phyloP scores from a whole-genome alignment of 2,329 filamentous ascomycete species.

The Arthrocladium fulminans region DNA sequence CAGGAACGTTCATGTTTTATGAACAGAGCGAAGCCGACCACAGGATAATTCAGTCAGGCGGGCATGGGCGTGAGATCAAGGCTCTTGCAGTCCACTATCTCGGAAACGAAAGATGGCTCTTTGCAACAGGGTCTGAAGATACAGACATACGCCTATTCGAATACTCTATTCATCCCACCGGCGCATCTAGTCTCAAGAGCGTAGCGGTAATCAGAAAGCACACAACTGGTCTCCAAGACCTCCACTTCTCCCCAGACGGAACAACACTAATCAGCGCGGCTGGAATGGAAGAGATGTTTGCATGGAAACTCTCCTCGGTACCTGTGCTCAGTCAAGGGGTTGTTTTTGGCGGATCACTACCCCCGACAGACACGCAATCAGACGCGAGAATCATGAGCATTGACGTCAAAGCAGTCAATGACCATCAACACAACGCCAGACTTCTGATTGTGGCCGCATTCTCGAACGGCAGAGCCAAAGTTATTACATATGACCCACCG shows the following conservation, averaged over 20 bases:
- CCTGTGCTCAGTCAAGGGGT: slow-evolving; percentile 46
- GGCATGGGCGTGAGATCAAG: slow-evolving; percentile 82
- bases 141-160: slow-evolving; percentile 63
- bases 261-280: slow-evolving; percentile 73
- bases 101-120: slow-evolving; percentile 27
- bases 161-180: background rate
- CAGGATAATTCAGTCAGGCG: slow-evolving; percentile 53
- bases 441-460: slow-evolving; percentile 64
- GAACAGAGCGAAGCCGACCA: slow-evolving; percentile 35
- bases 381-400: slow-evolving; percentile 80
- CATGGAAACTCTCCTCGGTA: slow-evolving; percentile 61
- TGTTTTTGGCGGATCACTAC: slow-evolving; percentile 43
- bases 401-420: slow-evolving; percentile 36
- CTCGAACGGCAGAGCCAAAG: slow-evolving; percentile 71
- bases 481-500: slow-evolving; percentile 34
- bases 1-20: slow-evolving; percentile 45
- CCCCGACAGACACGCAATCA: slow-evolving; percentile 39
- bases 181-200: slow-evolving; percentile 2
- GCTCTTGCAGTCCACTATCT: slow-evolving; percentile 42
- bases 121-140: slow-evolving; percentile 63
- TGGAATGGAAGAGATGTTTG: slow-evolving; percentile 79
- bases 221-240: slow-evolving; percentile 70
- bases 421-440: slow-evolving; percentile 19
- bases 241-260: slow-evolving; percentile 62
- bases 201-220: slow-evolving; percentile 59